Evolutionary conservation across 1,284 basidiomycete genomes (phyloP), one percentile per base, ranked within the genome.

Genomic region (Sanghuangporus weigelae): DNA sequence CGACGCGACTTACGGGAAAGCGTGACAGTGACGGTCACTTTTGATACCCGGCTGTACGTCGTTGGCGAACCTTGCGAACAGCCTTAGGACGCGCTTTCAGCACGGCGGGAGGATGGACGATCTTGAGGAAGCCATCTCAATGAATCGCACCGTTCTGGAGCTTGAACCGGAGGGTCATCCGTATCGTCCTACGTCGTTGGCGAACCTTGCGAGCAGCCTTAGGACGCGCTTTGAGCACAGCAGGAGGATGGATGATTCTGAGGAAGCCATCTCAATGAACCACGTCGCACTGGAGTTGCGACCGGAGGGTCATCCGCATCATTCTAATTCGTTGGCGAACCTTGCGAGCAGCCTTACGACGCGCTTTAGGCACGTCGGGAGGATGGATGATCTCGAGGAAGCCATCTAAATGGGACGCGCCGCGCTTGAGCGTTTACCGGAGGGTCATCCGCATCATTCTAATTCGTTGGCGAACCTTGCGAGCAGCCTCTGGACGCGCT

Each of bases 161-260:
- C 51, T 7, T 12, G 2, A 1, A 31, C 51, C 51, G 7, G 26
- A 31, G 12, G 31, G 51, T 3, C 51, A 54, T 21, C 23, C 51
- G 12, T 2, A 54, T 35, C 51, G 23, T 12, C 31, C 51, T 4
- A 1, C 1, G 3, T 26, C 51, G 14, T 31, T 54, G 51, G 19
- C 26, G 12, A 38, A 54, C 35, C 51, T 54, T 38, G 51, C 26
- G 21, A 54, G 1, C 36, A 11, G 11, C 19, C 26, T 54, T 51
- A 2, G 16, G 11, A 51, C 49, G 11, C 49, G 49, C 11, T 51
- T 51, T 51, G 3, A 51, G 23, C 49, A 51, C 14, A 74, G 31
- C 64, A 64, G 23, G 48, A 48, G 4, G 67, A 70, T 26, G 12
- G 70, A 68, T 26, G 65, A 68, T 7, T 4, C 5, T 4, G n/a